Evolutionary conservation across 1,284 basidiomycete genomes (phyloP).

Genomic region (Trametes polyzona): DNA sequence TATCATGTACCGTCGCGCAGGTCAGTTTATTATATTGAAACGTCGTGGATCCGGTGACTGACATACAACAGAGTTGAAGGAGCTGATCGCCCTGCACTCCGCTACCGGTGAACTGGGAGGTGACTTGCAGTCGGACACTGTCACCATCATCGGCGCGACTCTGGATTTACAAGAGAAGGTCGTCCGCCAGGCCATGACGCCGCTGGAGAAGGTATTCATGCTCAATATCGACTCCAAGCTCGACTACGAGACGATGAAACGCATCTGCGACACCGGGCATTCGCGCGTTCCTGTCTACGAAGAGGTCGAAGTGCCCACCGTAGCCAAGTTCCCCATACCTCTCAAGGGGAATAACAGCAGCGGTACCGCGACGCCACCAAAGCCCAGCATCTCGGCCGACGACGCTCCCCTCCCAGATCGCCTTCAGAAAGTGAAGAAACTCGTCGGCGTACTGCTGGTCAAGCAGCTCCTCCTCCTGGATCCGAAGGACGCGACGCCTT

Average conservation of each 20-base stretch:
- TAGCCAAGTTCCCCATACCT: constrained; percentile 6
- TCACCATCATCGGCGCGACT: constrained; percentile 76
- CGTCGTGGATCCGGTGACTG: too few species aligned
- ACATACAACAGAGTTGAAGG: constrained; percentile 58
- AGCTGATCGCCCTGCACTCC: constrained; percentile 72
- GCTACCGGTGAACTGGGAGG: constrained; percentile 59
- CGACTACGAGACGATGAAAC: constrained; percentile 75
- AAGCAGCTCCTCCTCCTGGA: constrained; percentile 86
- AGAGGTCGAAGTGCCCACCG: constrained; percentile 60
- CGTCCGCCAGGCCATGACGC: constrained; percentile 70
- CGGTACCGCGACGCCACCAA: constrained; percentile 2
- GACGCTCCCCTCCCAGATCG: constrained; percentile 21
- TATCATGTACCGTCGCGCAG: constrained; percentile 55
- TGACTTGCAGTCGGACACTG: constrained; percentile 71
- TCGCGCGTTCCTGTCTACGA: constrained; percentile 78
- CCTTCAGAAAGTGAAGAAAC: constrained; percentile 65
- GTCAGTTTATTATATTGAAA: constrained; percentile 6
- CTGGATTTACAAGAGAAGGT: constrained; percentile 71
- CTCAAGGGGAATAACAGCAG: not conserved
- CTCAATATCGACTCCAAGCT: constrained; percentile 77
- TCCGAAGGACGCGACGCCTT: constrained; percentile 80
- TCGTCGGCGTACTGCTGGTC: constrained; percentile 79
- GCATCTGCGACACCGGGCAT: constrained; percentile 78
- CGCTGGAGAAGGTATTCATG: constrained; percentile 81
- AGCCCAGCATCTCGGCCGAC: not conserved